A percentile compares a stretch with the other conserved stretches of the same genome.
Evolutionary conservation across 1,284 basidiomycete species (phyloP).

Genomic region (Ustilago curta): DNA sequence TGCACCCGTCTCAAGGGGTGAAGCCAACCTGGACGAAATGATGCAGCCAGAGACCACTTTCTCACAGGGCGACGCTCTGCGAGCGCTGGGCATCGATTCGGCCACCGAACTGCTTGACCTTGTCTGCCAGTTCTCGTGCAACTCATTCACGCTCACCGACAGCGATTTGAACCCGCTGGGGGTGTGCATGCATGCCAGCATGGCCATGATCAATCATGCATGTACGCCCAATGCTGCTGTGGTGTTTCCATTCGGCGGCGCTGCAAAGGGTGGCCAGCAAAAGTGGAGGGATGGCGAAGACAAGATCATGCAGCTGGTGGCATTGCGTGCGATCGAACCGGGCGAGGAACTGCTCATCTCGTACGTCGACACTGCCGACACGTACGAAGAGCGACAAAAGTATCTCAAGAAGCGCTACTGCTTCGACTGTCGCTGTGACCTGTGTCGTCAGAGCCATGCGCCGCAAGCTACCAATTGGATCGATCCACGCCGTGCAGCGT

Average conservation of each 20-base stretch:
- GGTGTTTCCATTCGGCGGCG: conserved; percentile 78
- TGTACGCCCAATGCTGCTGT: conserved; percentile 90
- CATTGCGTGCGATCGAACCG: conserved; percentile 69
- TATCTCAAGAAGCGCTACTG: conserved; percentile 80
- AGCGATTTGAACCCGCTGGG: conserved; percentile 77
- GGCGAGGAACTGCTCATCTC: conserved; percentile 73
- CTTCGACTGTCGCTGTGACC: conserved; percentile 80
- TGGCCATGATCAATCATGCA: conserved; percentile 89
- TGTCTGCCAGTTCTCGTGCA: conserved; percentile 80
- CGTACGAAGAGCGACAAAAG: conserved; percentile 75
- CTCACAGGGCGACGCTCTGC: conserved; percentile 39
- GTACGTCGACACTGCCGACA: conserved; percentile 84
- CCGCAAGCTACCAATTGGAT: conserved; percentile 57
- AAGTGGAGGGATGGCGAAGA: conserved; percentile 32
- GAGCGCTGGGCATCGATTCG: conserved; percentile 40
- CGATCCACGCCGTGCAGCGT: conserved; percentile 79
- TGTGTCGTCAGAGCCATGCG: conserved; percentile 72
- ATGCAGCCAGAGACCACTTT: conserved; percentile 36
- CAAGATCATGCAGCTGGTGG: conserved; percentile 74
- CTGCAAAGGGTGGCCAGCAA: conserved; percentile 62
- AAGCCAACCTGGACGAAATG: conserved; percentile 33
- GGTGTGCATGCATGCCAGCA: conserved; percentile 79
- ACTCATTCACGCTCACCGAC: conserved; percentile 83
- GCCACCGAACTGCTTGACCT: conserved; percentile 44
- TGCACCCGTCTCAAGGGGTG: conserved; percentile 24